These are phyloP conservation scores for Eucalyptus grandis DNA, from an alignment of 345 rosid species.

Conservation along the genomic window DNA sequence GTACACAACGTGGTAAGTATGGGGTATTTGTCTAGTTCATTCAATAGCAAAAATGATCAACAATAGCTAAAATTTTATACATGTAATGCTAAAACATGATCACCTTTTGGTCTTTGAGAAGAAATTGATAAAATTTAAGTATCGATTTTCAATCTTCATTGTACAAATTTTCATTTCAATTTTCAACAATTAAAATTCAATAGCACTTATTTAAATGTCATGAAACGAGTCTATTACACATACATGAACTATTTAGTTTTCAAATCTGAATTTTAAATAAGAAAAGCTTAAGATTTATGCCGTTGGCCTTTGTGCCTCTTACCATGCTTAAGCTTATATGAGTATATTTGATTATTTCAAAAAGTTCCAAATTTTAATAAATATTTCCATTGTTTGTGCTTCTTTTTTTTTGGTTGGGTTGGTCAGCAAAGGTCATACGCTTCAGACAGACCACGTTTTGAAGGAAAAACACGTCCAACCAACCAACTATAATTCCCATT, in stretches of 20 bases:
- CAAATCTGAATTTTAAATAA: neutral
- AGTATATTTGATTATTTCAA: neutral
- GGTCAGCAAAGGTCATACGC: neutral
- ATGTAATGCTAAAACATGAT: neutral
- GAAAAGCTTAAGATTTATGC: neutral
- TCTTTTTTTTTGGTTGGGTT: neutral
- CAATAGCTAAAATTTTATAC: neutral
- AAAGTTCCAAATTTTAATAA: neutral
- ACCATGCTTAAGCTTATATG: neutral
- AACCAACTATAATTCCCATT: neutral
- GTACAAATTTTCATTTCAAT: neutral
- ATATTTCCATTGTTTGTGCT: too few species aligned
- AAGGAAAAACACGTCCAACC: neutral
- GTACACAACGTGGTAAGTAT: neutral
- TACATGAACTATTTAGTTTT: neutral
- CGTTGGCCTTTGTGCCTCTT: neutral
- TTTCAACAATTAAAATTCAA: neutral
- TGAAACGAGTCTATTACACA: accelerated
- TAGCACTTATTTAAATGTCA: neutral
- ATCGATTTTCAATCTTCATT: accelerated
- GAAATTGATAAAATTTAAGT: neutral
- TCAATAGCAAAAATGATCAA: neutral
- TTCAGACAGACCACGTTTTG: neutral
- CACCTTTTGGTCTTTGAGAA: accelerated
- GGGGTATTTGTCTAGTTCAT: neutral